Evolutionary conservation across 371 early-diverging fungal species (phyloP), one percentile per base, ranked within the genome.

Genomic region (Massospora cicadina): DNA sequence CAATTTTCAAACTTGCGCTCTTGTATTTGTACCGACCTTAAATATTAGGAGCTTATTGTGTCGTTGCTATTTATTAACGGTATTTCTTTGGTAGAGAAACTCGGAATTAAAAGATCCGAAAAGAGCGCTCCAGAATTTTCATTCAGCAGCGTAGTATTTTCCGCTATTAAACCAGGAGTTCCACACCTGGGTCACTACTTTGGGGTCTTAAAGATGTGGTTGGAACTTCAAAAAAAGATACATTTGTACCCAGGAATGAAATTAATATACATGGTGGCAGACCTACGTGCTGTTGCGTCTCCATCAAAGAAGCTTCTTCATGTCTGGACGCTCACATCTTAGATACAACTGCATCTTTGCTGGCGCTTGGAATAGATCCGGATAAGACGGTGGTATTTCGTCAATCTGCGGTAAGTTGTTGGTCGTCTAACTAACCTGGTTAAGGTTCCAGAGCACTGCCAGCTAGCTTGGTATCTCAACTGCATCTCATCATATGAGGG

Each of bases 111-210:
- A n/a, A n/a, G n/a, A n/a, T n/a, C n/a, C n/a, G n/a, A n/a, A n/a
- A n/a, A n/a, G n/a, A n/a, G n/a, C 43, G 17, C 17, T 43, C 43
- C 43, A 10, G 10, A 43, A 17, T 43, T 43, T 43, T 43, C 43
- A 10, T 5, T 10, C 17, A 17, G 10, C 17, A 43, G 43, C 43
- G 17, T 17, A 43, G 17, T 43, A 43, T 70, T 70, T 7, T 67
- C 68, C 1, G 95, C 93, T 1, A 91, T 93, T 66, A 93, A 95
- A 72, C 94, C 95, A 1, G 95, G 95, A 21, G 81, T 82, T 23
- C 93, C 91, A 27, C 95, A 94, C 69, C 73, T 96, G 28, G 97
- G 97, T 63, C 95, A 96, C 74, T 96, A 94, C 70, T 79, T 94
- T 27, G 97, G 97, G 5, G 91, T 92, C 1, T 72, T 96, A 29